Evolutionary conservation across 2,329 filamentous ascomycete genomes (phyloP), one percentile per base, ranked within the genome.

Genomic region (Fusarium sororula): DNA sequence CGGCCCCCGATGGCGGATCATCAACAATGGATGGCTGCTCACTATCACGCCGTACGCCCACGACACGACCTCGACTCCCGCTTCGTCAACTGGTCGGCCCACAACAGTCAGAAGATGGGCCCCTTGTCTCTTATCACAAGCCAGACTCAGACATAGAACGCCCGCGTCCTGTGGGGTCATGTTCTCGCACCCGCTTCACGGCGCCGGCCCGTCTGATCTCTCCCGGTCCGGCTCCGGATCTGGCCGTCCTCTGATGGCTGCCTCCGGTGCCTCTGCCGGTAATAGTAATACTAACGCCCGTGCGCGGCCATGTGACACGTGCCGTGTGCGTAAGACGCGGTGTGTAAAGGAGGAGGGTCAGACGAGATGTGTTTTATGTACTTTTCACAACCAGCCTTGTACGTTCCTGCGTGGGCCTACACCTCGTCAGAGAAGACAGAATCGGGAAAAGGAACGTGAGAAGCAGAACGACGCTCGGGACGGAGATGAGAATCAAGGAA

Each of bases 311-410:
- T 90, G 88, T 81, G 90, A 92, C 83, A 90, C 89, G 62, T 92
- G 90, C 80, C 86, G 90, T 68, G 85, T 89, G 78, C 87, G 90
- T 73, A 92, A 92, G 83, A 89, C 87, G 73, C 88, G 90, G 75
- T 92, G 90, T 79, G 90, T 91, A 55, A 87, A 90, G 76, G 87
- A 91, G 78, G 88, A 90, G 59, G 87, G 85, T 63, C 86, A 86
- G 74, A 84, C 85, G 48, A 85, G 88, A 73, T 92, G 90, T 79
- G 89, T 91, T 55, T 83, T 92, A 66, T 92, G 90, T 81, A 87
- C 88, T 70, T 91, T 92, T 79, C 90, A 92, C 82, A 89, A 89
- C 79, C 89, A 91, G 78, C 88, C 90, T 71, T 92, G 90, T 80
- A 92, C 90, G 30, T 92, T 91, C 79, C 84, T 91, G 57, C 80